Evolutionary conservation across 768 basidiomycete genomes (phyloP).

Genomic region (Terana coerulea): DNA sequence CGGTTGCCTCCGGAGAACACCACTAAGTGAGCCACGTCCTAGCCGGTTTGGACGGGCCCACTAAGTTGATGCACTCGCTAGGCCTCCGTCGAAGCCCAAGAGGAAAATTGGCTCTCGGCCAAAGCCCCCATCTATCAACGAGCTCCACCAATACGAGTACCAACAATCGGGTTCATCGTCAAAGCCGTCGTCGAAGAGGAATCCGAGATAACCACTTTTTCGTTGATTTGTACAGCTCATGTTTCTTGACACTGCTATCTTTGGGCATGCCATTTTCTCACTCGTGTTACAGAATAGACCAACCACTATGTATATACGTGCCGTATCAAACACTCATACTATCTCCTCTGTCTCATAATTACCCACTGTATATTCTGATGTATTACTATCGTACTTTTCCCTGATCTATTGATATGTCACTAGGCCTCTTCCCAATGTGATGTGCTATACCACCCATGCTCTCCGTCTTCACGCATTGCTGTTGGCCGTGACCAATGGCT

Average conservation of each 20-base stretch:
- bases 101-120: neutral
- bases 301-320: neutral
- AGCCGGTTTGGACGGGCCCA: too few relatives aligned
- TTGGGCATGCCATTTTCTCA: neutral
- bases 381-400: neutral
- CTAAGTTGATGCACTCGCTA: neutral
- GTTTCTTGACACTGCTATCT: neutral
- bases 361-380: neutral
- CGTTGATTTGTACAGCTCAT: neutral
- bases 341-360: too few relatives aligned
- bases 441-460: conserved; percentile 29
- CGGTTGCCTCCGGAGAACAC: too few relatives aligned
- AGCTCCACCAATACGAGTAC: conserved; percentile 10
- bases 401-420: neutral
- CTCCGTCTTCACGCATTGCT: conserved; percentile 19
- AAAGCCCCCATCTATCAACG: conserved; percentile 10
- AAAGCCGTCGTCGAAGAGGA: neutral
- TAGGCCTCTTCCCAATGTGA: conserved; percentile 22
- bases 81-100: neutral
- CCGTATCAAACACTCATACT: too few relatives aligned
- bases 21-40: too few relatives aligned
- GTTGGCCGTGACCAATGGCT: conserved; percentile 17
- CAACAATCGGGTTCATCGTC: neutral
- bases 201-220: too few relatives aligned
- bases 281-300: neutral